These are phyloP conservation scores for Limnanthes douglasii DNA, from an alignment of 345 rosid genomes.

Conservation along the genomic window DNA sequence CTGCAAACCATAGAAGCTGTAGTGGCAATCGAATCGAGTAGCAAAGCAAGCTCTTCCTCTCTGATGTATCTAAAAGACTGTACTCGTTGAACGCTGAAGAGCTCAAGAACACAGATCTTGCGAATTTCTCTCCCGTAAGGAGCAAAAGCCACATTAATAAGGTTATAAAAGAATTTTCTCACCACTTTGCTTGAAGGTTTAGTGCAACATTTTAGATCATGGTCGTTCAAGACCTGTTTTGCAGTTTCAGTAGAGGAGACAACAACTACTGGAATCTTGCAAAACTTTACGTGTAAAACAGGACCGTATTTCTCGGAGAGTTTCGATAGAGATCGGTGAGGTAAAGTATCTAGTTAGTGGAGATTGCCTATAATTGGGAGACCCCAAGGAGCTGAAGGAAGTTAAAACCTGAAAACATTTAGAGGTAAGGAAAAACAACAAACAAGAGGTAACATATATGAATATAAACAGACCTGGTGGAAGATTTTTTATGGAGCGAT, in stretches of 20 bases:
- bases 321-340: conserved; percentile 13
- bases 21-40: conserved; percentile 14
- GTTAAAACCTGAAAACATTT: no score
- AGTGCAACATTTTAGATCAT: conserved; percentile 20
- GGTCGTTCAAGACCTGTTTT: conserved; percentile 15
- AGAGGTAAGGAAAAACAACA: no score
- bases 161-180: conserved; percentile 18
- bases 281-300: conserved; percentile 26
- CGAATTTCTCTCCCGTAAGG: conserved; percentile 23
- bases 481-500: no score
- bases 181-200: conserved; percentile 14
- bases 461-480: no score
- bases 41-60: conserved; percentile 17
- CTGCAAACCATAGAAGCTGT: conserved; percentile 2
- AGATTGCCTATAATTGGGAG: conserved; percentile 34
- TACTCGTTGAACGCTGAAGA: conserved; percentile 14
- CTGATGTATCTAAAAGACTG: conserved; percentile 15
- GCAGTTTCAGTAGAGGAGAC: conserved; percentile 31
- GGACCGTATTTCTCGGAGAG: conserved; percentile 30
- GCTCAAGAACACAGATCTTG: conserved; percentile 17
- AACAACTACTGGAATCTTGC: conserved; percentile 21
- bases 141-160: conserved; percentile 16
- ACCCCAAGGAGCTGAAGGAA: conserved; percentile 21
- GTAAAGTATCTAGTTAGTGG: conserved; percentile 20
- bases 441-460: no score